Evolutionary conservation across 768 basidiomycete species (phyloP).

Genomic region (Podaxis mareebaensis): DNA sequence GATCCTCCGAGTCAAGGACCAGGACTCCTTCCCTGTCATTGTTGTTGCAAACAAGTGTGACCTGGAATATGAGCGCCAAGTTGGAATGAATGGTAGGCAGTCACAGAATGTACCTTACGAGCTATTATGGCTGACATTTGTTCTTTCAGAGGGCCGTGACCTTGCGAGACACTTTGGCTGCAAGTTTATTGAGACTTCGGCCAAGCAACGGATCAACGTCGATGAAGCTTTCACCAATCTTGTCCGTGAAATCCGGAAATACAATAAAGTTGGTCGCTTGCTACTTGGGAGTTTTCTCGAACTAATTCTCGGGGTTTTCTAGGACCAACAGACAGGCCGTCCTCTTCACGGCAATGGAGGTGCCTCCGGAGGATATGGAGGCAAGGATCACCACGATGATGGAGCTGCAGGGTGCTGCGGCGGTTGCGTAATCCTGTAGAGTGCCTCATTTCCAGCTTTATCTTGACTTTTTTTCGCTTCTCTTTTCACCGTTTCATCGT

Average conservation of each 20-base stretch:
- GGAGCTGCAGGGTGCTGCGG: constrained; percentile 63
- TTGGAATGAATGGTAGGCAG: constrained; percentile 86
- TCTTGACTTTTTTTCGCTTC: background rate
- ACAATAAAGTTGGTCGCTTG: constrained; percentile 72
- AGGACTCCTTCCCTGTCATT: constrained; percentile 92
- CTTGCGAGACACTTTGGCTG: constrained; percentile 94
- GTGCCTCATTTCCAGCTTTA: background rate
- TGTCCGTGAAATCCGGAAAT: constrained; percentile 90
- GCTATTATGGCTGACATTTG: background rate
- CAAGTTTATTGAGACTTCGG: constrained; percentile 95
- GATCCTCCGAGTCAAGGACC: constrained; percentile 95
- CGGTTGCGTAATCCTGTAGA: constrained; percentile 64
- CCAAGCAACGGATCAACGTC: constrained; percentile 95
- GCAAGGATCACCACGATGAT: constrained; percentile 51
- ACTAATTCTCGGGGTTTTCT: constrained; percentile 11
- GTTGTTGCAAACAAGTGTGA: constrained; percentile 99
- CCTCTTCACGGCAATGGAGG: constrained; percentile 49
- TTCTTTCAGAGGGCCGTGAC: constrained; percentile 87
- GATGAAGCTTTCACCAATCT: constrained; percentile 94
- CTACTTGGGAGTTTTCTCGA: constrained; percentile 7
- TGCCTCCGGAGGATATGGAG: constrained; percentile 50
- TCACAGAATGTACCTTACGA: background rate
- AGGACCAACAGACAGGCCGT: constrained; percentile 82
- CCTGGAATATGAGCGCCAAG: constrained; percentile 93
- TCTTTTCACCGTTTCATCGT: background rate